Evolutionary conservation across 441 rosid species (phyloP), one percentile per base, ranked within the genome.

Genomic region (Jatropha podagrica): DNA sequence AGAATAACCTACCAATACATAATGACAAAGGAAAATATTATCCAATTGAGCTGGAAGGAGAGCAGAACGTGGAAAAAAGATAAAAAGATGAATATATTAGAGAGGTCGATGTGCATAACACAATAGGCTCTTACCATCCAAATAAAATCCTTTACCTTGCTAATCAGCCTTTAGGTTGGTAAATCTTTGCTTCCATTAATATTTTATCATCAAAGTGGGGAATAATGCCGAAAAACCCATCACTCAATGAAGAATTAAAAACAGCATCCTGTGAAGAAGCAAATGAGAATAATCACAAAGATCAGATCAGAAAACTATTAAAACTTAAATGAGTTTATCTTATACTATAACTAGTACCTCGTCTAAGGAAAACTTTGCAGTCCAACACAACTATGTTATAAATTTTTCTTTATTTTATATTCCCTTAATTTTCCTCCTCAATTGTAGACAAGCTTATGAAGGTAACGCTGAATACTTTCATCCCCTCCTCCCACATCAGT

Each of bases 231-330:
- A 70, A 40, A 20, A 14, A n/a, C 64, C 44, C 2, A 9, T 70
- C 18, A 70, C 38, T 70, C 52, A 55, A 70, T 64, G 64, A 55
- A 20, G 64, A n/a, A 18, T n/a, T n/a, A n/a, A 70, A 70, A 40
- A 26, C 23, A 32, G 51, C 27, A 55, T 69, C 37, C 74, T 70
- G 51, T 40, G 38, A 40, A 70, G 73, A 41, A 15, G 63, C 42
- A 68, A 68, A 68, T 27, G 72, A 68, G 60, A 70, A 55, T 40
- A 23, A 55, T 55, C 18, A 17, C 6, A 14, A 70, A 32, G 27
- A 55, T 70, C 20, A 70, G 12, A 70, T 55, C 11, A 40, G 14
- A 4, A 11, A 11, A 32, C 32, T 32, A 32, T 32, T 32, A 32
- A 32, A 32, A 32, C 32, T 32, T 32, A 32, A 32, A 32, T 32